Evolutionary conservation across 2,329 filamentous ascomycete genomes (phyloP), one percentile per base, ranked within the genome.

Genomic region (Penicillium digitatum): DNA sequence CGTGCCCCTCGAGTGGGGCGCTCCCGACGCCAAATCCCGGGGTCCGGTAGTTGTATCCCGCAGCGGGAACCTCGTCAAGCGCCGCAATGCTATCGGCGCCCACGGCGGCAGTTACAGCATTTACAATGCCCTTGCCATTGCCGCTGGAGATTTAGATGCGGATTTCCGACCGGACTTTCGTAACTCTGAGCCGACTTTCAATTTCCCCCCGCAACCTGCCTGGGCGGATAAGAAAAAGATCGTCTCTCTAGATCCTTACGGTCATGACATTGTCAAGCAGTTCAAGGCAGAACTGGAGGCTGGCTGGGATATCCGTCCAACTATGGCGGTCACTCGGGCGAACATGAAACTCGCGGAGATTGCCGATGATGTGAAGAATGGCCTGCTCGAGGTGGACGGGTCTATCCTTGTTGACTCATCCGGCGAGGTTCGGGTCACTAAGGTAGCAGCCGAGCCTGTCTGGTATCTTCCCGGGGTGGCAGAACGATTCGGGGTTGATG

Each of bases 311-410:
- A 89, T 95, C 61, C 83, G 91, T 37, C 92, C 92, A 5, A 95
- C 91, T 0, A 96, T 95, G 71, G 92, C 92, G 14, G 84, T 96
- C 48, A 96, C 92, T 0, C 89, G 88, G 66, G 92, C 92, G 27
- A 91, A 95, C 69, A 96, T 96, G 92, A 94, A 89, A 78, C 79
- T 97, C n/a, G 90, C 94, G 1, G 94, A 99, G 72, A 83, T 99
- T 39, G 90, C 93, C 64, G 87, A 95, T 29, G 94, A 90, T 62
- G 91, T 99, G 3, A 85, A 82, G 54, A 81, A 82, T 45, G 93
- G 93, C 4, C 82, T 90, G 61, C 79, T 97, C 1, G 76, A 81
- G 7, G 82, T 83, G 0, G 94, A 99, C 71, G 93, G 94, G 48
- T 94, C 92, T 69, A 90, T 97, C 42, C 93, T 91, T 68, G 73